Conservation (phyloP, 257 asterid species). For the Solanum gandarillasii region DNA sequence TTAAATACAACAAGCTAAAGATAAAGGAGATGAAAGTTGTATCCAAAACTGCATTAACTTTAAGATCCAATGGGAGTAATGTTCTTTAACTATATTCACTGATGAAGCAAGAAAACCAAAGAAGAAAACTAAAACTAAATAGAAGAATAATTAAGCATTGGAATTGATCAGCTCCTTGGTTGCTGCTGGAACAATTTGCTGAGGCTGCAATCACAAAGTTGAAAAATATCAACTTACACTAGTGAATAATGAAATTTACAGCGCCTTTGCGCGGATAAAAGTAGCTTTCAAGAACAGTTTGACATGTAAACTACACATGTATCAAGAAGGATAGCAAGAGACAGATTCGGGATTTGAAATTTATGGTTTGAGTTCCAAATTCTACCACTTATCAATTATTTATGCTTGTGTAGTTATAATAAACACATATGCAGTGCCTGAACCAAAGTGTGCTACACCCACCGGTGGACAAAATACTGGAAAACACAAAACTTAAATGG, state of each 20-base stretch:
- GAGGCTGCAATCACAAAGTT: slow-evolving; percentile 38
- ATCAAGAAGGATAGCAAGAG: not conserved
- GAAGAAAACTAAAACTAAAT: not conserved
- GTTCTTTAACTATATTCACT: not conserved
- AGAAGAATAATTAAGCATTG: slow-evolving; percentile 13
- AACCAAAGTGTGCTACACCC: not conserved
- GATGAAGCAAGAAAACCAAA: not conserved
- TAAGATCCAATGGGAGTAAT: not conserved
- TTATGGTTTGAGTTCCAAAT: not conserved
- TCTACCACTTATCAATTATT: not conserved
- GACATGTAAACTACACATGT: not conserved
- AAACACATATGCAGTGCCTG: not conserved
- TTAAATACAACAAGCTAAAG: not conserved
- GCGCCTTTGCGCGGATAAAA: not conserved
- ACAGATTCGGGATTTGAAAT: not conserved
- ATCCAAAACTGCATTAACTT: not conserved
- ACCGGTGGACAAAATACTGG: not conserved
- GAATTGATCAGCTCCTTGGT: slow-evolving; percentile 27
- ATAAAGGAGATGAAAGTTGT: not conserved
- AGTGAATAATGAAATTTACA: not conserved
- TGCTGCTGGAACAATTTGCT: slow-evolving; percentile 6
- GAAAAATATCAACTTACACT: not conserved
- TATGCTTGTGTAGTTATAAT: not conserved
- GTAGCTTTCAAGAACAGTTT: not conserved
- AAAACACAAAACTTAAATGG: not conserved